Base-by-base conservation (phyloP, 495 filamentous ascomycete genomes). In the Talaromyces ruber region DNA sequence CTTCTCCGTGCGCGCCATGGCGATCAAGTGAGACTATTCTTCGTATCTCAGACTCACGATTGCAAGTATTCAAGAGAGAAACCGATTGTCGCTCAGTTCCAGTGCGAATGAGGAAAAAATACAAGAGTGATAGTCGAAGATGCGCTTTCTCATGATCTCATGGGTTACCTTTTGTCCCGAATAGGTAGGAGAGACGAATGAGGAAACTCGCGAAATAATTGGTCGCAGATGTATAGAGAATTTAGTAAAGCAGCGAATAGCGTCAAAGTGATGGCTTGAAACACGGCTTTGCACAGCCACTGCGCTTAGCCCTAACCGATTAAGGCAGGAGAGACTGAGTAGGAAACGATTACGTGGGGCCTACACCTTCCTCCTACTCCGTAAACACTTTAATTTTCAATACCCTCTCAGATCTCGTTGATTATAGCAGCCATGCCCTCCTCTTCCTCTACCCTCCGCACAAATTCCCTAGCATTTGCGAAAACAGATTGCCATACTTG, bases 1-100 rank as follows among this genome's bases (percentile, higher is more conserved):
- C 60, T 76, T 77, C 28, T 72, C 63, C 8, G 51, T 67, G 51
- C 64, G 62, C 8, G 73, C 71, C 74, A 74, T 74, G 58, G 11
- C 51, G 18, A 24, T 65, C 16, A 37, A n/a, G 1, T 26, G 50
- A 26, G 11, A 25, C 28, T 6, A 5, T 18, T 50, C 29, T 11
- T n/a, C 16, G 21, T 51, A 22, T 59, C 6, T 59, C 14, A 24
- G 60, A 11, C 18, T 12, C 18, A 58, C 5, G 3, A 22, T 26
- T 32, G 26, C 30, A 56, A 16, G 3, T 39, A 5, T 14, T 16
- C 14, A 4, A 39, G 30, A 34, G 30, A 34, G 5, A 39, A 39
- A 1, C 14, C 4, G 14, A 16, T 39, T 39, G 14, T 39, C 2
- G 6, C 14, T 39, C 34, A 16, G 14, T 5, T 39, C 14, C 34